Evolutionary conservation across 23 red algal genomes (phyloP), one percentile per base, ranked within the genome.

Genomic region (Gracilariopsis chorda): DNA sequence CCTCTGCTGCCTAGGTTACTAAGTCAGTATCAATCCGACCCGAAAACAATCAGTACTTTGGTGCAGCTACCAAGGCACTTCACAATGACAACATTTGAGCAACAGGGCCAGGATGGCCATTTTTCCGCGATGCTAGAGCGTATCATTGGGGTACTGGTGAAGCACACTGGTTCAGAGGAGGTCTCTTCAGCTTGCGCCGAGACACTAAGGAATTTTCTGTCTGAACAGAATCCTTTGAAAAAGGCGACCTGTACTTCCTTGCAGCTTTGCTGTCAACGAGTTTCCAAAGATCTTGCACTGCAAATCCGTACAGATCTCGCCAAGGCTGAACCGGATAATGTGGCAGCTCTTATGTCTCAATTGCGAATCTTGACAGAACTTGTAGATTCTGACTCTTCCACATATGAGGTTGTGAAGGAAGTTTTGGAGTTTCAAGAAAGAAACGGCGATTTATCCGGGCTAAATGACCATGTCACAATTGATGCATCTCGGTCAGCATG

Each of bases 11-110:
- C 94, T 19, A 7, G 49, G 19, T 77, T 95, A 37, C 72, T 95
- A 11, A 64, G 40, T 16, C 84, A 83, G 12, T 95, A 86, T 77
- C 86, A 91, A 30, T 60, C 94, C 6, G 94, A 95, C 12, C 44
- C 77, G 14, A 30, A 46, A 21, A 49, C 83, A 20, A 43, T 92
- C 7, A 44, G 68, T 48, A 48, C 58, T 28, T 55, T 95, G 7
- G 51, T 77, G 33, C 51, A 67, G 25, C 87, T 95, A 29, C 90
- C 90, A 34, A 40, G 37, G 24, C 53, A 80, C 44, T 90, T 90
- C 40, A 42, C 56, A 1, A 78, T 67, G 46, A 29, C 60, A 10
- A 48, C 24, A 28, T 49, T 78, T 32, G 72, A 80, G 11, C 49
- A 68, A 49, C 48, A 78, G 80, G 86, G 86, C 40, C 51, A 55